These are phyloP conservation scores for Blastocrithidia nonstop DNA, from an alignment of 208 protist species.

Conservation along the genomic window DNA sequence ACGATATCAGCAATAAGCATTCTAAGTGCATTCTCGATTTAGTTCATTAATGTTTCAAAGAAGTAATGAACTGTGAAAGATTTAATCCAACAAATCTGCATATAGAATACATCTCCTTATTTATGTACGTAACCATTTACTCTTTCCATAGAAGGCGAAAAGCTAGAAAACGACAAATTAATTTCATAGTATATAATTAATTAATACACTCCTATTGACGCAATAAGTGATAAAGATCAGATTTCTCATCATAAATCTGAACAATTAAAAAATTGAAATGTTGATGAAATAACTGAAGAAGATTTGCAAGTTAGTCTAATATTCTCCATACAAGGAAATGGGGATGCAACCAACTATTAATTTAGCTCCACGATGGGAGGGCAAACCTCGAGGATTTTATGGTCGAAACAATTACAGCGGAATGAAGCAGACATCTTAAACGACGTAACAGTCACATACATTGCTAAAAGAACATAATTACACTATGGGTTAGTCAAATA, in stretches of 20 bases:
- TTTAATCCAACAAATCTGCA: conserved; percentile 43
- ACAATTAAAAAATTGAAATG: conserved; percentile 65
- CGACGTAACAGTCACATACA: no score
- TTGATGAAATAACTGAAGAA: conserved; percentile 62
- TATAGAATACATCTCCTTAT: conserved; percentile 79
- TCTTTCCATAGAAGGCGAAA: conserved; percentile 50
- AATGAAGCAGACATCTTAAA: conserved; percentile 53
- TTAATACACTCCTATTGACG: conserved; percentile 56
- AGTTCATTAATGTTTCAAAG: no score
- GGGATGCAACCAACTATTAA: conserved; percentile 50
- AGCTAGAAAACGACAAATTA: conserved; percentile 32
- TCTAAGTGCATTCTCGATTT: conserved; percentile 41
- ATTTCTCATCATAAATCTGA: conserved; percentile 30
- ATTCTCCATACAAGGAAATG: conserved; percentile 86
- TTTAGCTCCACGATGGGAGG: conserved; percentile 69
- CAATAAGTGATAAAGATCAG: conserved; percentile 57
- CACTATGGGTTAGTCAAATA: no score
- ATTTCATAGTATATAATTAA: conserved; percentile 37
- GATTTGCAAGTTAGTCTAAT: conserved; percentile 18
- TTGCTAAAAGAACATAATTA: no score
- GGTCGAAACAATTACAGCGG: conserved; percentile 73
- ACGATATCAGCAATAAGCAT: conserved; percentile 71
- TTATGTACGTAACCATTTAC: conserved; percentile 43
- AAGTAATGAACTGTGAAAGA: conserved; percentile 54
- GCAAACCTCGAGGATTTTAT: conserved; percentile 44